These are phyloP conservation scores for Leucosporidium yakuticum DNA, from an alignment of 768 basidiomycete species.

Conservation along the genomic window DNA sequence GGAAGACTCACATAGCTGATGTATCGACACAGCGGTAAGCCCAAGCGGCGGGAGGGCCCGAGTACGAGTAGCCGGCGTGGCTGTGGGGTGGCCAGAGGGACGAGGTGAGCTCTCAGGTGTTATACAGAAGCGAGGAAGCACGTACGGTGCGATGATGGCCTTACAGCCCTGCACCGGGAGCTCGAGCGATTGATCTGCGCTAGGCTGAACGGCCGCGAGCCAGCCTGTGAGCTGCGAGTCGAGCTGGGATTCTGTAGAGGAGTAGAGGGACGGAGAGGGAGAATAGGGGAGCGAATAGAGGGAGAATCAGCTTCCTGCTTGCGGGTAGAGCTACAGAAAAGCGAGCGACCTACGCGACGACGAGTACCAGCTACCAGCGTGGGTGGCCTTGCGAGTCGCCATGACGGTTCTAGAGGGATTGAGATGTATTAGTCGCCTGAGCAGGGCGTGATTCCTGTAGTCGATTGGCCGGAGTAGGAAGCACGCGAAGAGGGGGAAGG, in stretches of 20 bases:
- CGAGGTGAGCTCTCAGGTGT: neutral
- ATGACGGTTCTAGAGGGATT: too few relatives aligned
- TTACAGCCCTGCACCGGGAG: slow-evolving; percentile 61
- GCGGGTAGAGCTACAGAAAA: slow-evolving; percentile 12
- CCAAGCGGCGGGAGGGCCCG: slow-evolving; percentile 90
- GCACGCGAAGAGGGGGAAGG: too few relatives aligned
- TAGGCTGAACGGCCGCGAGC: slow-evolving; percentile 51
- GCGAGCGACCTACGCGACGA: slow-evolving; percentile 51
- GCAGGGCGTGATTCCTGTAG: too few relatives aligned
- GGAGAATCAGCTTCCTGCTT: neutral
- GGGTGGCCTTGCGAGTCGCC: slow-evolving; percentile 52
- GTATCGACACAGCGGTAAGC: slow-evolving; percentile 86
- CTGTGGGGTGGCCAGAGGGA: slow-evolving; percentile 46
- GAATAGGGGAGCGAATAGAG: too few relatives aligned
- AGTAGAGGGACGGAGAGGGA: too few relatives aligned
- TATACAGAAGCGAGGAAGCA: slow-evolving; percentile 16
- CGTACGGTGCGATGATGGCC: slow-evolving; percentile 95
- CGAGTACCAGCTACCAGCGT: slow-evolving; percentile 89
- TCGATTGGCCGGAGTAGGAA: too few relatives aligned
- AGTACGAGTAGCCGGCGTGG: slow-evolving; percentile 93
- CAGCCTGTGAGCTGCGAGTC: slow-evolving; percentile 58
- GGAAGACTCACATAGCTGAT: slow-evolving; percentile 61
- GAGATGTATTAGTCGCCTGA: too few relatives aligned
- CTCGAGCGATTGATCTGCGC: slow-evolving; percentile 34
- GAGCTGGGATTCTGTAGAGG: slow-evolving; percentile 53